These are phyloP conservation scores for Silene uniflora DNA, from an alignment of 148 eudicot genomes.

Conservation along the genomic window DNA sequence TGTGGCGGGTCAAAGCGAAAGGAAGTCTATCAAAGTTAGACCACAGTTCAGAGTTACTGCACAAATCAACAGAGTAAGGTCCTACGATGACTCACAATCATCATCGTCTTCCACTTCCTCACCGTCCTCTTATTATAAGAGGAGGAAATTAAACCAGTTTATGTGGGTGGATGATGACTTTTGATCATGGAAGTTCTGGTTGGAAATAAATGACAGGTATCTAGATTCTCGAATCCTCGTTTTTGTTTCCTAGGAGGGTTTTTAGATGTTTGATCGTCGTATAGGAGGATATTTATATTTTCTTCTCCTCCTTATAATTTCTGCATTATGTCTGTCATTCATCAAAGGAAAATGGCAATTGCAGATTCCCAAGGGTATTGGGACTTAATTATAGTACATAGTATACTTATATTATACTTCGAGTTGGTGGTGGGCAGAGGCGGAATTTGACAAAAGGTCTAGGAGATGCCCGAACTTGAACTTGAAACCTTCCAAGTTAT, in stretches of 20 bases:
- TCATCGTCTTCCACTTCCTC: slow-evolving; percentile 43
- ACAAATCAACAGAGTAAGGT: slow-evolving; percentile 41
- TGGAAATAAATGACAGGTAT: slow-evolving; percentile 23
- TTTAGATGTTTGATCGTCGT: slow-evolving; percentile 26
- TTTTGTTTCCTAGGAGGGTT: slow-evolving; percentile 37
- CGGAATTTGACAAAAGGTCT: not conserved
- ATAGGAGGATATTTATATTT: slow-evolving; percentile 23
- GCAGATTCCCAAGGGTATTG: slow-evolving; percentile 77
- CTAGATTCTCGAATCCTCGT: slow-evolving; percentile 40
- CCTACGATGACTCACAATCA: slow-evolving; percentile 49
- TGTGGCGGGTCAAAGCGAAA: slow-evolving; percentile 29
- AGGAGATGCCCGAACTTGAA: not conserved
- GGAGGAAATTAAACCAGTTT: slow-evolving; percentile 57
- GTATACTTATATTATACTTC: not conserved
- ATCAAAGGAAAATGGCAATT: slow-evolving; percentile 37
- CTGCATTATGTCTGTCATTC: slow-evolving; percentile 27
- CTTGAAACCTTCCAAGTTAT: not conserved
- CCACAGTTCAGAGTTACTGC: slow-evolving; percentile 61
- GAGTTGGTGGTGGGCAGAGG: not conserved
- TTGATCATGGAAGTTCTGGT: slow-evolving; percentile 42
- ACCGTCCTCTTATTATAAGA: slow-evolving; percentile 35
- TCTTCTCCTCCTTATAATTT: slow-evolving; percentile 9
- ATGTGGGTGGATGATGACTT: slow-evolving; percentile 64
- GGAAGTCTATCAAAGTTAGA: slow-evolving; percentile 42
- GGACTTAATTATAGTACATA: slow-evolving; percentile 22